phyloP scores from a whole-genome alignment of 192 early-diverging fungal species.

The Backusella circina region DNA sequence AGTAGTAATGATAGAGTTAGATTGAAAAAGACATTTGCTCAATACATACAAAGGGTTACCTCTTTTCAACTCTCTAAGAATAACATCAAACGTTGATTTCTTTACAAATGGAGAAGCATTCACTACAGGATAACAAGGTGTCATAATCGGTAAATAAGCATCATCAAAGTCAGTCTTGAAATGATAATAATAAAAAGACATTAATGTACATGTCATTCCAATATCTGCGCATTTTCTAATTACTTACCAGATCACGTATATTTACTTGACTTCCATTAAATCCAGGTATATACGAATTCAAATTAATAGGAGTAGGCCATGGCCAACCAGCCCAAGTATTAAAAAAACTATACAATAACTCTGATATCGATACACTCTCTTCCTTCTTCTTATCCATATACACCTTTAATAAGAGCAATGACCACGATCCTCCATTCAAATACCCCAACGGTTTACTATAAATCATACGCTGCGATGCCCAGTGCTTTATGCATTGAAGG shows the following conservation, averaged over 20 bases:
- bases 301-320: constrained; percentile 20
- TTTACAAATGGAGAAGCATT: constrained; percentile 20
- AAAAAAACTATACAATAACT: constrained; percentile 19
- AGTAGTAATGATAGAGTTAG: neutral
- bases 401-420: constrained; percentile 14
- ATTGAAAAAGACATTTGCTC: neutral
- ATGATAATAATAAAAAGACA: neutral
- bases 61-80: constrained; percentile 21
- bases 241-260: neutral
- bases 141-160: constrained; percentile 23
- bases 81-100: constrained; percentile 13
- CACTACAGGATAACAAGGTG: constrained; percentile 30
- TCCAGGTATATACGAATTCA: constrained; percentile 12
- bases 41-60: neutral
- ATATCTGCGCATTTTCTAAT: neutral
- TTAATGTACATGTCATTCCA: neutral
- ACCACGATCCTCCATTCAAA: constrained; percentile 32
- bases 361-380: neutral
- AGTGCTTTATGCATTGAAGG: constrained; percentile 27
- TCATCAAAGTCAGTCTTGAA: constrained; percentile 10
- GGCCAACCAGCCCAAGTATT: constrained; percentile 20
- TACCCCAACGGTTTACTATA: constrained; percentile 32
- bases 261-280: neutral
- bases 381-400: constrained; percentile 7
- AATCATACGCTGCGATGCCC: constrained; percentile 21